Base-by-base conservation (phyloP, 768 basidiomycete genomes). In the Tubosaeta sp. region DNA sequence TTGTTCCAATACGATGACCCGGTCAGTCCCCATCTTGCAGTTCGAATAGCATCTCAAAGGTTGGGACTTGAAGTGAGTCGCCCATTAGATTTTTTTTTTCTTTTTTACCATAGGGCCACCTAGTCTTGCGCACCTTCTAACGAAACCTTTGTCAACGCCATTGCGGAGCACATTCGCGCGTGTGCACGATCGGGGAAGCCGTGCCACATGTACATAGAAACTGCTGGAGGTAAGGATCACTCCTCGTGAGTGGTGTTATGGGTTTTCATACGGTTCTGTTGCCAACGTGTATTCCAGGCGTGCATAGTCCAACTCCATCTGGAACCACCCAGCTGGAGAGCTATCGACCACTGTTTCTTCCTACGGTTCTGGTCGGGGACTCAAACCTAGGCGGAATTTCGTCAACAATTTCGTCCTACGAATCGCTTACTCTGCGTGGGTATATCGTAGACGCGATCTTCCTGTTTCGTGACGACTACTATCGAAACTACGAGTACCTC, bases 331-430 rank as follows among this genome's bases (percentile, higher is more conserved):
- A 99, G 65, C 76, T 83, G 18, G 92, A 95, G 45, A 79, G 80
- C 27, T 95, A 94, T 62, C 80, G 95, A 6, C 85, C 92, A 0
- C 77, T 98, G 18, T 87, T 88, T 54, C 79, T 96, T 5, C 95
- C 95, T 1, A 88, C 87, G 0, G 71, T 98, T 52, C 79, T 99
- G 6, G 73, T 98, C 32, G 94, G 90, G 1, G 91, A 96, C 54
- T 82, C 90, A 0, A 84, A 83, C 41, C 85, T 99, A 5, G 95
- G 95, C 21, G 95, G 95, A 1, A 98, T 98, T 44, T 94, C 92
- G 6, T 83, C 84, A 0, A 97, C 95, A 1, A 86, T 98, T 52
- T 83, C 94, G 1, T 81, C 95, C 0, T 97, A 92, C 69, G 95
- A 98, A 67, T 89, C 94, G 16, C 82, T 97, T 27, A 62, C 85